phyloP scores from a whole-genome alignment of 495 filamentous ascomycete species.

The Aspergillus ellipticus region DNA sequence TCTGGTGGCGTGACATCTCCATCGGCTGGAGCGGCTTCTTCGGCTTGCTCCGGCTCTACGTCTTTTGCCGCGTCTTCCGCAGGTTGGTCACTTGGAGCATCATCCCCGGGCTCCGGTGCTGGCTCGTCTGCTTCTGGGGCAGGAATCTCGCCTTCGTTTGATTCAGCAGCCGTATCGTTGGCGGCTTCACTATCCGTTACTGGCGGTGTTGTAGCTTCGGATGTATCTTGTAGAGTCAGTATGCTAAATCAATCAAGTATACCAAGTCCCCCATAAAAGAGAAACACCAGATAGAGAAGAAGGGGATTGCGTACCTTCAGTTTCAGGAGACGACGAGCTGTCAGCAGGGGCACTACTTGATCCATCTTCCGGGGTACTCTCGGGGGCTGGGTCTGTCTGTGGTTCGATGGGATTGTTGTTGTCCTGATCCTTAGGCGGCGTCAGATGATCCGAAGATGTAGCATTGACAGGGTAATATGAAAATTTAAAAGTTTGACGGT shows the following conservation, averaged over 20 bases:
- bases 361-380: constrained; percentile 24
- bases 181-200: constrained; percentile 17
- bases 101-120: constrained; percentile 15
- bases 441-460: constrained; percentile 33
- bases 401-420: constrained; percentile 27
- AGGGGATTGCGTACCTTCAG: constrained; percentile 26
- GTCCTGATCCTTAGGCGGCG: constrained; percentile 38
- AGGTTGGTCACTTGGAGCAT: constrained; percentile 16
- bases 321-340: constrained; percentile 21
- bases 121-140: constrained; percentile 8
- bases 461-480: constrained; percentile 34
- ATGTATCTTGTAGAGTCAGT: constrained; percentile 22
- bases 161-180: constrained; percentile 18
- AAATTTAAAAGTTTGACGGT: constrained; percentile 32
- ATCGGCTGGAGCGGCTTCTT: background rate
- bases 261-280: background rate
- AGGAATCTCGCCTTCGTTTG: constrained; percentile 20
- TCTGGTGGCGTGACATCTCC: background rate
- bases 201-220: constrained; percentile 26
- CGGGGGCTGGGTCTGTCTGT: constrained; percentile 22
- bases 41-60: constrained; percentile 7
- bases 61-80: constrained; percentile 2
- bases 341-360: constrained; percentile 22
- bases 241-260: background rate
- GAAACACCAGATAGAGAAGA: background rate